Base-by-base conservation (phyloP, 1,139 yeast genomes). In the Diutina rugosa region DNA sequence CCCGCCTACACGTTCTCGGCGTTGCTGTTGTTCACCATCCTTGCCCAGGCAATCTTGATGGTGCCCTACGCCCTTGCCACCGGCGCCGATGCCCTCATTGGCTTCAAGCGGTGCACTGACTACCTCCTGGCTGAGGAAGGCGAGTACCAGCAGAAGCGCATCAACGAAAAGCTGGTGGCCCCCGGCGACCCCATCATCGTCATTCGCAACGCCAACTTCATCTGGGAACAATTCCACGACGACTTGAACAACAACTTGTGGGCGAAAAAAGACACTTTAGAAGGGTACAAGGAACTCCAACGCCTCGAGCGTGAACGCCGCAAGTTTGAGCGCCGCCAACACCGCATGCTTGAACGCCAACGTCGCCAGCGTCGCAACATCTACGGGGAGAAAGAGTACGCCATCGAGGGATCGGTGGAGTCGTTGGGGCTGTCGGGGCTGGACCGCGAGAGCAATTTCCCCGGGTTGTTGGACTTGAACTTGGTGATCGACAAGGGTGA, bases 21-120 rank as follows among this genome's bases (percentile, higher is more conserved):
- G 0, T 72, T 80, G 60, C 72, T 82, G 1, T 71, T 80, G 59
- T 80, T 78, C 62, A 71, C 81, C 54, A 76, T 79, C 55, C 72
- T 80, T 62, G 78, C 81, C 4, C 76, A 73, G 59, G 79, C 80
- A 44, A 74, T 80, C 58, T 72, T 79, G 72, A 69, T 80, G 61
- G 70, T 80, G 58, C 84, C 85, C 14, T 69, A 78, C 57, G 80
- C 90, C 18, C 71, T 80, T 57, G 76, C 81, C 12, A 72, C 81
- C 41, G 78, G 78, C 38, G 78, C 82, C 32, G 85, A 80, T 67
- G 84, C 83, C 1, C 68, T 71, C 60, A 73, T 79, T 63, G 84
- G 83, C 0, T 76, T 78, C 61, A 68, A 67, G 48, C 70, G 84
- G 32, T 51, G 41, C 12, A 51, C 54, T 8, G 46, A 49, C 45